Conservation (phyloP, 2,329 filamentous ascomycete genomes). For the Ascocoryne sarcoides region DNA sequence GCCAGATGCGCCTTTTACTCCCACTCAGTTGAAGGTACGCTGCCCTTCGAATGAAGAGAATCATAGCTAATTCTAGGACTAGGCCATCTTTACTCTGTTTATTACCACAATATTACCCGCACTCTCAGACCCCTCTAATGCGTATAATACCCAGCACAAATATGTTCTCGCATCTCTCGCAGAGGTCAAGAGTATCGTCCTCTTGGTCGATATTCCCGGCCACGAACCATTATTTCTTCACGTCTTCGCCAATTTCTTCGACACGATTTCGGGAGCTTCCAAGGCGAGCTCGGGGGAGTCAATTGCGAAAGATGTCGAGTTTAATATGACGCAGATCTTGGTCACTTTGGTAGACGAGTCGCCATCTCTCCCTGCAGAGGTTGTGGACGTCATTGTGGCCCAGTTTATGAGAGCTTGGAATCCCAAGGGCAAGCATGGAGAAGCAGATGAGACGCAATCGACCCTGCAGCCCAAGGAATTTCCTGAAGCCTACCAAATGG, state of each 20-base stretch:
- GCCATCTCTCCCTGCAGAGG: slow-evolving; percentile 63
- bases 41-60: slow-evolving; percentile 1
- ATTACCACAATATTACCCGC: slow-evolving; percentile 75
- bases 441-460: slow-evolving; percentile 66
- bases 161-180: slow-evolving; percentile 83
- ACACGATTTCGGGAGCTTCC: slow-evolving; percentile 73
- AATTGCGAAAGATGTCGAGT: slow-evolving; percentile 86
- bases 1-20: slow-evolving; percentile 88
- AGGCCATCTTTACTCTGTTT: slow-evolving; percentile 92
- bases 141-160: slow-evolving; percentile 89
- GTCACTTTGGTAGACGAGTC: slow-evolving; percentile 83
- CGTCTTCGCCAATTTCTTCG: slow-evolving; percentile 84
- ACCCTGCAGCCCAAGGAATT: slow-evolving; percentile 81
- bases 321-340: slow-evolving; percentile 80
- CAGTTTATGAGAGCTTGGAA: slow-evolving; percentile 89
- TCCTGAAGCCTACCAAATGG: slow-evolving; percentile 91
- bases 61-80: slow-evolving; percentile 13
- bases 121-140: slow-evolving; percentile 75
- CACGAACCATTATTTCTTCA: slow-evolving; percentile 70
- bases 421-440: slow-evolving; percentile 41
- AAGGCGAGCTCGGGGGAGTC: slow-evolving; percentile 70
- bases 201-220: slow-evolving; percentile 80
- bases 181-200: slow-evolving; percentile 88
- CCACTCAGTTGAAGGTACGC: slow-evolving; percentile 77
- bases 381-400: slow-evolving; percentile 87